Evolutionary conservation across 345 rosid species (phyloP).

Genomic region (Boechera retrofracta): DNA sequence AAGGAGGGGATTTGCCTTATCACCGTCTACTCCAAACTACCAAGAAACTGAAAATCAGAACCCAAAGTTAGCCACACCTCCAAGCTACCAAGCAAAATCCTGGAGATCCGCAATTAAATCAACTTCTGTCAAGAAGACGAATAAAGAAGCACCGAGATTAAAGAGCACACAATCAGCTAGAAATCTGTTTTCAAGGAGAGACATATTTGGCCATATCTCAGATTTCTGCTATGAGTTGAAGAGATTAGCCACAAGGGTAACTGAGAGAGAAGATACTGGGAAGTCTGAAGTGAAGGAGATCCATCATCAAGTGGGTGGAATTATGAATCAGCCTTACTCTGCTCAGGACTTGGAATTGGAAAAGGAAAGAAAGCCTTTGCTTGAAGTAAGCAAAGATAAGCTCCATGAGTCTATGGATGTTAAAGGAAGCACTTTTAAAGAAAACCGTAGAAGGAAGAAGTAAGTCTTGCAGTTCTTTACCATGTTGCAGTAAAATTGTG

Average conservation of each 20-base stretch:
- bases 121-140: slow-evolving; percentile 61
- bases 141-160: slow-evolving; percentile 54
- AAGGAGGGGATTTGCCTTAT: slow-evolving; percentile 60
- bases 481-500: neutral
- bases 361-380: slow-evolving; percentile 69
- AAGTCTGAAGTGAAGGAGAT: slow-evolving; percentile 44
- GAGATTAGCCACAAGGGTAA: slow-evolving; percentile 72
- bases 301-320: slow-evolving; percentile 44
- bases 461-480: slow-evolving; percentile 37
- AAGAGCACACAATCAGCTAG: slow-evolving; percentile 80
- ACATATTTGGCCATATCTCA: slow-evolving; percentile 71
- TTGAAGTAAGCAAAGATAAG: slow-evolving; percentile 52
- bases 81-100: slow-evolving; percentile 52
- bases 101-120: slow-evolving; percentile 61
- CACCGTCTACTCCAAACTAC: slow-evolving; percentile 45
- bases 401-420: slow-evolving; percentile 37
- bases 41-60: slow-evolving; percentile 72
- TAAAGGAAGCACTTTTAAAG: slow-evolving; percentile 54
- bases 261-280: slow-evolving; percentile 62
- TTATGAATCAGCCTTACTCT: slow-evolving; percentile 45
- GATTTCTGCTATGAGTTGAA: slow-evolving; percentile 85
- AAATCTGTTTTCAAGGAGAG: slow-evolving; percentile 82
- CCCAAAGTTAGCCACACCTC: slow-evolving; percentile 60
- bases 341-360: slow-evolving; percentile 46
- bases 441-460: slow-evolving; percentile 62